Percentiles rank a stretch among this genome's conserved stretches.
Evolutionary conservation across 2,329 filamentous ascomycete species (phyloP).

Genomic region (Akanthomyces dipterigenus): DNA sequence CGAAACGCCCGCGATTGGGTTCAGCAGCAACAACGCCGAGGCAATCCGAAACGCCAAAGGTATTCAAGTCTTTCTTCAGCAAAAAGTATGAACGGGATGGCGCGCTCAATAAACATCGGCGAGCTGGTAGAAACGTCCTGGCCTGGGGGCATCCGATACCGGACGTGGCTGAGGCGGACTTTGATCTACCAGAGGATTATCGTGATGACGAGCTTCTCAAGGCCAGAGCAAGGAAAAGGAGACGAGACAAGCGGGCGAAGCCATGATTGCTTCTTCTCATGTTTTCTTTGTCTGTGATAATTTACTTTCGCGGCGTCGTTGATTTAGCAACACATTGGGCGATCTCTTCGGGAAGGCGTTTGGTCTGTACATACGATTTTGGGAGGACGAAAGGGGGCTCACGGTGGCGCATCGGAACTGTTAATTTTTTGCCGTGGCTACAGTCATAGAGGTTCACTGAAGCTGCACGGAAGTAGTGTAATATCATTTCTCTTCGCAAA

Average conservation of each 20-base stretch:
- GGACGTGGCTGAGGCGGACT: conserved; percentile 63
- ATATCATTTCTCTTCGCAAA: not conserved
- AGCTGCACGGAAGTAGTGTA: not conserved
- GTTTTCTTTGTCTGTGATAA: not conserved
- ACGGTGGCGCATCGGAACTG: not conserved
- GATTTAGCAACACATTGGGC: not conserved
- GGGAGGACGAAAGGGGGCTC: not conserved
- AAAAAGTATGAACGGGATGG: conserved; percentile 74
- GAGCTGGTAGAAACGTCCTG: conserved; percentile 60
- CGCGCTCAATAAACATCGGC: conserved; percentile 65
- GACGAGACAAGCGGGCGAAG: conserved; percentile 51
- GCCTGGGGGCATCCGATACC: conserved; percentile 82
- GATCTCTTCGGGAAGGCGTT: conserved; percentile 4
- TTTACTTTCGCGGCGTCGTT: not conserved
- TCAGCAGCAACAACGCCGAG: conserved; percentile 24
- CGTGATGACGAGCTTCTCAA: conserved; percentile 49
- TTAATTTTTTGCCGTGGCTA: not conserved
- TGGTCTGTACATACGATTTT: conserved; percentile 3
- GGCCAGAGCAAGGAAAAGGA: conserved; percentile 55
- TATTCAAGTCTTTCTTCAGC: conserved; percentile 81
- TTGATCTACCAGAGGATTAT: conserved; percentile 64
- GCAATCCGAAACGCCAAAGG: conserved; percentile 39
- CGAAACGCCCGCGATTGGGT: conserved; percentile 26
- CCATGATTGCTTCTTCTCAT: conserved; percentile 22
- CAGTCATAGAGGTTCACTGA: not conserved